Base-by-base conservation (phyloP, 176 grass and related monocot genomes). In the Carex myosuroides region DNA sequence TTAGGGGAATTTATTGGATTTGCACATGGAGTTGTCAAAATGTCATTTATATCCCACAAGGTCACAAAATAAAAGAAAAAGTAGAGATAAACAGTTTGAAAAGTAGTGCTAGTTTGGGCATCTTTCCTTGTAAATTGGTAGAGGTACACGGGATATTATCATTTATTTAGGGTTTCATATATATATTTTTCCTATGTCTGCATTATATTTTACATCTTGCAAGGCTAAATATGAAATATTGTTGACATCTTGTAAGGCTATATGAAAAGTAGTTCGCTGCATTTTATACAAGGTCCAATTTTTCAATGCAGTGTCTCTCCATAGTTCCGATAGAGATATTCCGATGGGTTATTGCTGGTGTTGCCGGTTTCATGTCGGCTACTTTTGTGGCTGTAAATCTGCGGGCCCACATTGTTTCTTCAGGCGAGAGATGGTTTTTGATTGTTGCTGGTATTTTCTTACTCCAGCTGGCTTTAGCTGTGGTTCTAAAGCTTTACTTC, bases 251-350 rank as follows among this genome's bases (percentile, higher is more conserved):
- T 39, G 37, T 39, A 39, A 39, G 5, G 37, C 4, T 5, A 5
- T 39, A 35, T 35, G 33, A 35, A 35, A 35, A 35, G 33, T 35
- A 46, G 17, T 69, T 8, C 11, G 22, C n/a, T 72, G 37, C 10
- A 48, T 21, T 26, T 71, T 6, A 72, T 72, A 44, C 21, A 26
- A 54, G 71, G 71, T 54, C 9, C 21, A 26, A 55, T 48, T 82
- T 63, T 42, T 37, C 3, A 61, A 21, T 81, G 69, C 88, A 99
- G 97, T 92, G 94, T 44, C 87, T 99, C 44, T 99, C 97, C 35
- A 99, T 99, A 85, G 89, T 99, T 67, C 97, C 97, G 7, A 83
- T 96, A 85, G 97, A 99, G 89, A 99, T 96, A 85, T 99, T 99
- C 97, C 90, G 97, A 86, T 99, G 97, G 97, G 87, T 94, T 81